A percentile compares a stretch with the other conserved stretches of the same genome.
These are phyloP conservation scores for Symmetrospora coprosmae DNA, from an alignment of 768 basidiomycete species.

Conservation along the genomic window DNA sequence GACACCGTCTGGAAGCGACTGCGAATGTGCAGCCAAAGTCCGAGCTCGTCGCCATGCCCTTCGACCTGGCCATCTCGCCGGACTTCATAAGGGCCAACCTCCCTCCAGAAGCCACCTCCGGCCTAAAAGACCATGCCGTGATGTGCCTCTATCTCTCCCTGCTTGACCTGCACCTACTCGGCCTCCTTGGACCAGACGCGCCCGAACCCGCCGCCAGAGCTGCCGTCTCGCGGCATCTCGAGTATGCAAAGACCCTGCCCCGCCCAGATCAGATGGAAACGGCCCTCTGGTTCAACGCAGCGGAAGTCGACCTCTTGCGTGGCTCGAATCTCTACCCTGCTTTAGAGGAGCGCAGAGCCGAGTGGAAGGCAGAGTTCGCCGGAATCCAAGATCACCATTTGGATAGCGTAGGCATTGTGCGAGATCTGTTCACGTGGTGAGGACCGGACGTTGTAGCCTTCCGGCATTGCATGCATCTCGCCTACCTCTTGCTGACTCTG, in stretches of 20 bases:
- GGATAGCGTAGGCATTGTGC: constrained; percentile 41
- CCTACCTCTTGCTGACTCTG: neutral
- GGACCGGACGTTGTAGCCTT: constrained; percentile 32
- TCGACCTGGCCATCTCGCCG: constrained; percentile 8
- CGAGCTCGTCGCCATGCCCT: constrained; percentile 7
- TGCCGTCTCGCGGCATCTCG: constrained; percentile 36
- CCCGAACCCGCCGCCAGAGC: neutral
- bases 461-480: neutral
- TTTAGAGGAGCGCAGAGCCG: constrained; percentile 50
- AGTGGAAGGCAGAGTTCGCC: constrained; percentile 53
- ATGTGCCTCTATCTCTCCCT: constrained; percentile 6
- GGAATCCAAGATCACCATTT: constrained; percentile 43
- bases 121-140: neutral
- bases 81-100: neutral
- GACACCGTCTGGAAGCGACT: constrained; percentile 14
- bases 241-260: constrained; percentile 61
- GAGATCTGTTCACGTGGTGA: constrained; percentile 53
- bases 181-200: too few relatives aligned
- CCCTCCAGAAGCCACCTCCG: neutral
- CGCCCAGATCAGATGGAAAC: constrained; percentile 48
- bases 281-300: constrained; percentile 53
- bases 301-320: constrained; percentile 53
- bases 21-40: neutral
- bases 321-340: constrained; percentile 74
- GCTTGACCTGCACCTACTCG: too few relatives aligned